These are phyloP conservation scores for Psophocarpus tetragonolobus DNA, from an alignment of 306 rosid species.

Conservation along the genomic window DNA sequence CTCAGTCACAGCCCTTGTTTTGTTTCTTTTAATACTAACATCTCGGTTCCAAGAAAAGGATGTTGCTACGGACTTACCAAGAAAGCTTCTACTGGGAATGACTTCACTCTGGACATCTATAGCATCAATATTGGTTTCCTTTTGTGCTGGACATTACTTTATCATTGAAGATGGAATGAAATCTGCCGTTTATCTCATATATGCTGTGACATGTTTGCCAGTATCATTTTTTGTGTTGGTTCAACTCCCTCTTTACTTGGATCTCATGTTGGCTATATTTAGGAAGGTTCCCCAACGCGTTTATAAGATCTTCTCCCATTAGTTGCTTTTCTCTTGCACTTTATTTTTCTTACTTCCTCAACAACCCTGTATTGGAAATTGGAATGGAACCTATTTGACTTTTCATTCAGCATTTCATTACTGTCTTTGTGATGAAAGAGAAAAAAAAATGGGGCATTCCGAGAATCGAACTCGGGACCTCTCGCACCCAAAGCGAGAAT, in stretches of 20 bases:
- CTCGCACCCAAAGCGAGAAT: conserved; percentile 46
- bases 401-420: background rate
- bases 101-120: conserved; percentile 25
- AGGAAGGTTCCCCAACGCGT: conserved; percentile 25
- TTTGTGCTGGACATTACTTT: conserved; percentile 33
- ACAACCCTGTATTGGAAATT: background rate
- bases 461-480: conserved; percentile 46
- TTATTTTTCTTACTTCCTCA: background rate
- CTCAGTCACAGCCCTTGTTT: conserved; percentile 41
- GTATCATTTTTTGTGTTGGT: conserved; percentile 20
- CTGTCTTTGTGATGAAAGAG: background rate
- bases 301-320: conserved; percentile 1
- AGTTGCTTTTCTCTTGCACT: background rate
- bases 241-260: conserved; percentile 28
- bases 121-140: conserved; percentile 12
- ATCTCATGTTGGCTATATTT: conserved; percentile 13
- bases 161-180: background rate
- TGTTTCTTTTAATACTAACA: conserved; percentile 43
- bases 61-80: conserved; percentile 28
- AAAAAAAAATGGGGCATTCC: conserved; percentile 28
- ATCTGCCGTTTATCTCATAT: conserved; percentile 2
- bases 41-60: conserved; percentile 40
- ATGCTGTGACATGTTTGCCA: conserved; percentile 28
- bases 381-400: background rate
- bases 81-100: conserved; percentile 37